A percentile compares a stretch with the other conserved stretches of the same genome.
These are phyloP conservation scores for Melampsora occidentalis DNA, from an alignment of 1,284 basidiomycete species.

Conservation along the genomic window DNA sequence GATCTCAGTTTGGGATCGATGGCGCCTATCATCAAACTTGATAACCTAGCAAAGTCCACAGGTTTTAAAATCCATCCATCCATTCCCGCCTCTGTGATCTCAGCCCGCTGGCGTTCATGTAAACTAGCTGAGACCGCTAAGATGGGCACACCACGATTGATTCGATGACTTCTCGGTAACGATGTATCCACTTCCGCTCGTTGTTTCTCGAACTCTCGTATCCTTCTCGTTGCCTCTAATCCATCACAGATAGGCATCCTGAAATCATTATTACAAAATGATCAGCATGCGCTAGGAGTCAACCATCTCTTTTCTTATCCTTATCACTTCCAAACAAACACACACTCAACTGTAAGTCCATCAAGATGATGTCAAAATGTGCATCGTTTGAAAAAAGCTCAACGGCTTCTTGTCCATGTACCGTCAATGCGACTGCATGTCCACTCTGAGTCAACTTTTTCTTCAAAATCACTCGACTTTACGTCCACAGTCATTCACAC, in stretches of 20 bases:
- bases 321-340: constrained; percentile 9
- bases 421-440: constrained; percentile 49
- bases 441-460: constrained; percentile 50
- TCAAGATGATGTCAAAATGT: constrained; percentile 42
- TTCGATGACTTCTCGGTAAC: constrained; percentile 56
- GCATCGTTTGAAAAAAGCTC: constrained; percentile 47
- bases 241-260: constrained; percentile 50
- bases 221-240: constrained; percentile 48
- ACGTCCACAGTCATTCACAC: neutral
- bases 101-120: constrained; percentile 63
- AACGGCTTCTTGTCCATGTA: constrained; percentile 50
- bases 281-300: constrained; percentile 44
- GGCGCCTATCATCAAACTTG: constrained; percentile 48
- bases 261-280: neutral
- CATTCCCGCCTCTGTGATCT: constrained; percentile 64
- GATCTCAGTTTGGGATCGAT: constrained; percentile 47
- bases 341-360: constrained; percentile 43
- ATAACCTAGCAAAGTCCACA: constrained; percentile 64
- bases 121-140: constrained; percentile 80
- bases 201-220: constrained; percentile 48
- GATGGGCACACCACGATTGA: constrained; percentile 73
- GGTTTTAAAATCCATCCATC: constrained; percentile 87
- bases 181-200: constrained; percentile 8
- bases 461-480: constrained; percentile 49
- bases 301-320: constrained; percentile 48